phyloP scores from a whole-genome alignment of 495 filamentous ascomycete genomes.

The Terfezia claveryi region DNA sequence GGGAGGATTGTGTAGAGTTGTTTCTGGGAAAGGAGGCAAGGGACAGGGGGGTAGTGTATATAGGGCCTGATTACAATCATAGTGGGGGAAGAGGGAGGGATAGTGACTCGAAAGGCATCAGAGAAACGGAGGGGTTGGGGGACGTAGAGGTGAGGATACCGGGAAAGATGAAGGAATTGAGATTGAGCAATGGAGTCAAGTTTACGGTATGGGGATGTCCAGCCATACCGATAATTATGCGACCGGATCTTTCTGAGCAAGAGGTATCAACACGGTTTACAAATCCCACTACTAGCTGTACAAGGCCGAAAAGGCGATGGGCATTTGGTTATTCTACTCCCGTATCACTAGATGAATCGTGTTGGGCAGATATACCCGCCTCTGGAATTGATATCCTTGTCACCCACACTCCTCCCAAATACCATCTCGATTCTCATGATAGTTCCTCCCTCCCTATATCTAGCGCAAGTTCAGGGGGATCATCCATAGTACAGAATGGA shows the following conservation, averaged over 20 bases:
- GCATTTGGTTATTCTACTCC: neutral
- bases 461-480: neutral
- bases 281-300: neutral
- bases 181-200: too few relatives aligned
- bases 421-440: conserved; percentile 42
- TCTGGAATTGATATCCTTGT: conserved; percentile 57
- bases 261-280: neutral
- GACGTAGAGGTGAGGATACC: neutral
- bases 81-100: neutral
- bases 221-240: neutral
- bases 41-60: neutral
- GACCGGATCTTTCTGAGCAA: neutral
- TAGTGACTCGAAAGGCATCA: neutral
- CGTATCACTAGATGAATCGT: conserved; percentile 1
- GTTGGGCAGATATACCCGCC: conserved; percentile 38
- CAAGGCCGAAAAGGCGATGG: neutral
- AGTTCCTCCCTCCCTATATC: neutral
- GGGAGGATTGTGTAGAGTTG: neutral
- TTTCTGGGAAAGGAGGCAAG: neutral
- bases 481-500: neutral
- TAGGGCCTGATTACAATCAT: neutral
- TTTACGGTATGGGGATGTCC: too few relatives aligned
- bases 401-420: conserved; percentile 56
- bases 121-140: neutral
- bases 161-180: neutral